Base-by-base conservation (phyloP, 2,329 filamentous ascomycete species). In the Venturia carpophila region DNA sequence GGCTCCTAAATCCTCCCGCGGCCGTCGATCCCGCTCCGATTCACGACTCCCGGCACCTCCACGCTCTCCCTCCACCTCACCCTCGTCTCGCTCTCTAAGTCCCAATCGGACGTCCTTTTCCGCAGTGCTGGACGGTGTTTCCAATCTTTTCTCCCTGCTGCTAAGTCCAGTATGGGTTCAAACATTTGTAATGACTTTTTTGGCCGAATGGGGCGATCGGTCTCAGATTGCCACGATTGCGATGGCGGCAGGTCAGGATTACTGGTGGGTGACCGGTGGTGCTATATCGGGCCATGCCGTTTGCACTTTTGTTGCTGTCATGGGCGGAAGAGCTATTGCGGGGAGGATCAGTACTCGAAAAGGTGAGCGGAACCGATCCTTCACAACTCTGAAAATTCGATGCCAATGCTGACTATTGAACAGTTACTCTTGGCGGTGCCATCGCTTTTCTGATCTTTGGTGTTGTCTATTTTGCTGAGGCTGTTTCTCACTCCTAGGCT, bases 221-320 rank as follows among this genome's bases (percentile, higher is more conserved):
- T 96, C 91, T 74, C 94, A 99, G 79, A 97, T 99, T 72, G 94
- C 94, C 27, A 99, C 94, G 0, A 96, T 99, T 73, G 94, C 94
- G 64, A 99, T 99, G 94, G 94, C 94, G 62, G 93, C 94, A 42
- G 94, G 94, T 24, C 91, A 96, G 76, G 94, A 99, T 75, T 99
- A 97, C 76, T 97, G 93, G 93, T 97, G 92, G 90, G 94, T 99
- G 43, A 97, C 92, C 4, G 81, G 92, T 60, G 94, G 94, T 66
- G 93, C 94, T 1, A 85, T 94, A 43, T 82, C 85, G 60, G 94
- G 94, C 11, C 94, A 99, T 76, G 89, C 85, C 58, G 85, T 93
- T 69, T 99, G 94, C 79, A 97, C 94, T 7, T 88, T 90, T 60
- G 87, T 91, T 27, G 94, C 94, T 52, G 94, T 99, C 47, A 83